Evolutionary conservation across 2,329 filamentous ascomycete genomes (phyloP).

Genomic region (Hirsutella rhossiliensis): DNA sequence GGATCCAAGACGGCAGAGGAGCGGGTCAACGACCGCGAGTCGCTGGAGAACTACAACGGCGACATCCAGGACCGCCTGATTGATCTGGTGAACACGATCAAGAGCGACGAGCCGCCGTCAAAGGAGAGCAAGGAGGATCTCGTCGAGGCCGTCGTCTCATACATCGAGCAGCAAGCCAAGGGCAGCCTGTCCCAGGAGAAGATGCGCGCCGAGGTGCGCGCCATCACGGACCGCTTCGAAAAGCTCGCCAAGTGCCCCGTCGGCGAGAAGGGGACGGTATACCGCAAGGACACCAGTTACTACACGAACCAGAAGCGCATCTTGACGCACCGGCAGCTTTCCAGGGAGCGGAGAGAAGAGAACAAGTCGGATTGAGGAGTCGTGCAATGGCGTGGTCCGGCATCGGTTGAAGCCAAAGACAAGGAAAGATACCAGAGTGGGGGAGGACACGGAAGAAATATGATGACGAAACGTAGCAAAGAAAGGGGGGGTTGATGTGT

Average conservation of each 20-base stretch:
- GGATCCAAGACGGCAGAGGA: slow-evolving; percentile 3
- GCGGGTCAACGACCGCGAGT: slow-evolving; percentile 3
- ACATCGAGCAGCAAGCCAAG: slow-evolving; percentile 8
- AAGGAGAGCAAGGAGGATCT: neutral
- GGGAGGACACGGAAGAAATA: too few species aligned
- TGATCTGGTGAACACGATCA: neutral
- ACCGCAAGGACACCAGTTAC: neutral
- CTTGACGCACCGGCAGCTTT: too few species aligned
- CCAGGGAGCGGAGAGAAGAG: too few species aligned
- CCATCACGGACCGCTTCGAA: neutral
- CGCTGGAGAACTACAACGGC: neutral
- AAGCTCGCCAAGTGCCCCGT: neutral
- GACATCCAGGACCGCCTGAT: slow-evolving; percentile 1
- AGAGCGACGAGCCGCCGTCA: neutral
- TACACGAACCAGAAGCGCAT: neutral
- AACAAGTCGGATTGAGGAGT: too few species aligned
- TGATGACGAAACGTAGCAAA: neutral
- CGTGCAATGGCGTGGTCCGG: too few species aligned
- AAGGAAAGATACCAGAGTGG: too few species aligned
- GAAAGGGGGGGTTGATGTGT: neutral
- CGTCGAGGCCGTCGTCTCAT: neutral
- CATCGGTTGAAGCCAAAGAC: too few species aligned
- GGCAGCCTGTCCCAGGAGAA: slow-evolving; percentile 3
- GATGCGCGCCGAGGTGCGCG: neutral
- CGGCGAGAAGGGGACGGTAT: neutral